phyloP scores from a whole-genome alignment of 106 monocot genomes.

The Platanthera zijinensis region DNA sequence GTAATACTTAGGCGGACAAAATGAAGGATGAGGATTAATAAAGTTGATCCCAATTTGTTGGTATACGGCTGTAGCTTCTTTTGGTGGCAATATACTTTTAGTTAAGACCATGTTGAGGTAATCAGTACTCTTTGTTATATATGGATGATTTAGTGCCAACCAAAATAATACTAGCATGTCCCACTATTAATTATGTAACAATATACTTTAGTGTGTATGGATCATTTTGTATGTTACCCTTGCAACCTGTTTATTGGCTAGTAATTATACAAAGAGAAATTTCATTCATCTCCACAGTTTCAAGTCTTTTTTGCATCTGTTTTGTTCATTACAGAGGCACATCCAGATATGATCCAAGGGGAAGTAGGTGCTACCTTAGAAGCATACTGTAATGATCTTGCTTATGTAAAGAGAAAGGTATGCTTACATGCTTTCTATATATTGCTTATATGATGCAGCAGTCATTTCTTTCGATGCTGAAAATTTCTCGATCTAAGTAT shows the following conservation, averaged over 20 bases:
- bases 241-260: neutral
- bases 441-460: neutral
- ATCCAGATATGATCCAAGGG: slow-evolving; percentile 74
- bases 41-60: too few relatives aligned
- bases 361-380: slow-evolving; percentile 50
- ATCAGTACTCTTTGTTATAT: neutral
- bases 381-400: slow-evolving; percentile 68
- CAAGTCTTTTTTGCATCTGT: neutral
- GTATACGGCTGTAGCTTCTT: neutral
- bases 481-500: neutral
- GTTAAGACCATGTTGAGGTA: neutral
- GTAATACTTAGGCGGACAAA: too few relatives aligned
- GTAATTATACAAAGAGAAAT: neutral
- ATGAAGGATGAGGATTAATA: too few relatives aligned
- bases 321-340: slow-evolving; percentile 52
- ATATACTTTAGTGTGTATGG: neutral
- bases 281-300: neutral
- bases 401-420: slow-evolving; percentile 89
- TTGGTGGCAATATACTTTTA: neutral
- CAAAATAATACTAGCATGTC: neutral
- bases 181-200: neutral
- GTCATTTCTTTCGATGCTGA: neutral
- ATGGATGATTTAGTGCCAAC: neutral
- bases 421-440: neutral
- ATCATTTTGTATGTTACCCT: neutral